Base-by-base conservation (phyloP, 1,284 basidiomycete species). In the Ganoderma resinaceum region DNA sequence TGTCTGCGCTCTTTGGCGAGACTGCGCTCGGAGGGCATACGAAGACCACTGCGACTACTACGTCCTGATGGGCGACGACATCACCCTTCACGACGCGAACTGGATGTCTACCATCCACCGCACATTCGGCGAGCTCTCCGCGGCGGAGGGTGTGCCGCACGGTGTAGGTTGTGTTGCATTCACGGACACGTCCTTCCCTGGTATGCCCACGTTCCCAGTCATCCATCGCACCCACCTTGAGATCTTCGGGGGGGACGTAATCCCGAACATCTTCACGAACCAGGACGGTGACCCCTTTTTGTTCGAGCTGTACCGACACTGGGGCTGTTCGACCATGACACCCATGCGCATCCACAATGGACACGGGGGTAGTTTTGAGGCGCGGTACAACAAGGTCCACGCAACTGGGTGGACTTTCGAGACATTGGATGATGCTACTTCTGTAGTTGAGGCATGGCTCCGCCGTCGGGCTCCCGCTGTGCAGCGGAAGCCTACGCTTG, bases 201-300 rank as follows among this genome's bases (percentile, higher is more conserved):
- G 87, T 0, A 88, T 89, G 86, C 87, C 87, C 0, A 89, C 88
- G 0, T 89, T 89, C 72, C 88, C 88, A 0, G 80, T 89, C 61
- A 65, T 90, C 58, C 85, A 88, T 66, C 81, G 83, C 29, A 84
- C 78, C 0, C 89, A 90, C 73, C 78, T 90, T 75, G 83, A 88
- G 37, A 85, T 89, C 58, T 90, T 90, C 72, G 67, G 76, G 0
- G 86, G 86, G 1, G 73, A 82, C 11, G 80, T 89, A 35, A 76
- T 89, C n/a, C 88, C 88, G 0, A 77, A 84, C 14, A 69, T 76
- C 23, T 90, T 89, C 75, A 76, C 87, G 58, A 89, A 89, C 69
- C 88, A 89, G 73, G 88, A 89, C 61, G 87, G 86, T 0, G 87
- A 88, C 62, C 86, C 86, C 0, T 90, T 83, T 75, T 74, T 90